Evolutionary conservation across 1,139 yeast species (phyloP).

Genomic region (Nematodospora anomalae): DNA sequence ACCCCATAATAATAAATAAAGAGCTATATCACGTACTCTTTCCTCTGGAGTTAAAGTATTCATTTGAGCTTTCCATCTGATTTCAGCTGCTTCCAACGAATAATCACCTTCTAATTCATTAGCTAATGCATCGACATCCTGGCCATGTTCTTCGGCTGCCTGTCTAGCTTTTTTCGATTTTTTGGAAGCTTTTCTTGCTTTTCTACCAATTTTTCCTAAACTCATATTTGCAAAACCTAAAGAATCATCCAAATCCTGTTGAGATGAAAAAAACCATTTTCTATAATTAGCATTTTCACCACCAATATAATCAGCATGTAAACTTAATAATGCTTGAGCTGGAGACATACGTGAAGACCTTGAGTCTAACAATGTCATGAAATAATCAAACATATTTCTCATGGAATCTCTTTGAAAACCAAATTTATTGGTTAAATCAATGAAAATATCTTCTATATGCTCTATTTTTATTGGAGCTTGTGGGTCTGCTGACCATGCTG

Average conservation of each 20-base stretch:
- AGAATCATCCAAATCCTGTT: constrained; percentile 41
- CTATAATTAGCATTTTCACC: constrained; percentile 46
- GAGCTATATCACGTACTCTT: constrained; percentile 86
- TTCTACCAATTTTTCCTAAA: constrained; percentile 65
- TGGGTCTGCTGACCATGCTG: constrained; percentile 94
- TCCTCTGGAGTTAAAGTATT: constrained; percentile 56
- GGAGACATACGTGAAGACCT: constrained; percentile 97
- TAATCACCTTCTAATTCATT: constrained; percentile 88
- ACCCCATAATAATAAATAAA: constrained; percentile 94
- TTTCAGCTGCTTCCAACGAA: constrained; percentile 53
- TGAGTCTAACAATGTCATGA: constrained; percentile 91
- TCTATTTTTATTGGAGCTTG: constrained; percentile 79
- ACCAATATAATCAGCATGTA: constrained; percentile 90
- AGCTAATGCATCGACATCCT: constrained; percentile 54
- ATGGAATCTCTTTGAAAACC: constrained; percentile 98
- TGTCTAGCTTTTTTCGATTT: constrained; percentile 64
- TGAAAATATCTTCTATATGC: constrained; percentile 89
- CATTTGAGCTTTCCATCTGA: constrained; percentile 54
- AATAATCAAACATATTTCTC: constrained; percentile 96
- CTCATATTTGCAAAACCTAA: constrained; percentile 60
- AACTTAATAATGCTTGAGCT: constrained; percentile 83
- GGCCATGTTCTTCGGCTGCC: constrained; percentile 52
- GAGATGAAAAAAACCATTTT: constrained; percentile 47
- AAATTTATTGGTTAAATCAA: constrained; percentile 84
- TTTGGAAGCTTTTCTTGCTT: constrained; percentile 54